phyloP scores from a whole-genome alignment of 495 filamentous ascomycete species.

The Talaromyces proteolyticus region DNA sequence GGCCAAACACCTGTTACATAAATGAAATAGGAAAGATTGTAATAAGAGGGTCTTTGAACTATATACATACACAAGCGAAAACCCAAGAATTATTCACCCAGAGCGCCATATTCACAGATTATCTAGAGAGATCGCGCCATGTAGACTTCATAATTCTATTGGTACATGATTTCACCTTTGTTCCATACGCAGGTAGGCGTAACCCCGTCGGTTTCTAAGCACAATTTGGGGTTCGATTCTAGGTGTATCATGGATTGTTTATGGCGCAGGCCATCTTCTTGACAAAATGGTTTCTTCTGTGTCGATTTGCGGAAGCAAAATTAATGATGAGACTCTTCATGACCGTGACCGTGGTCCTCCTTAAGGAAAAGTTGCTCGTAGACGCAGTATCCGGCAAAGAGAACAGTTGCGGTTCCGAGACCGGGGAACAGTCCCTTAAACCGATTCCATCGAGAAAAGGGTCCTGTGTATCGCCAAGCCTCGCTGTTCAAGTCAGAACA shows the following conservation, averaged over 20 bases:
- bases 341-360: conserved; percentile 53
- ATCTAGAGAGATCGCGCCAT: conserved; percentile 1
- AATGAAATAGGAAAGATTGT: too few relatives aligned
- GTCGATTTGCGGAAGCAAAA: not conserved
- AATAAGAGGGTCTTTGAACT: conserved; percentile 5
- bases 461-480: conserved; percentile 88
- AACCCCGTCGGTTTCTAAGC: not conserved
- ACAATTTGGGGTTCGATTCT: not conserved
- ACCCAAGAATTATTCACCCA: conserved; percentile 2
- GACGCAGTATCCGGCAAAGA: conserved; percentile 81
- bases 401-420: conserved; percentile 83
- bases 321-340: conserved; percentile 45
- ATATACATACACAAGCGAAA: conserved; percentile 7
- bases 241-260: not conserved
- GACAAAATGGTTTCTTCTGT: not conserved
- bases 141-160: not conserved
- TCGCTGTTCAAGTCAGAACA: conserved; percentile 51
- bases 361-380: conserved; percentile 84
- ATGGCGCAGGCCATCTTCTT: not conserved
- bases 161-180: not conserved
- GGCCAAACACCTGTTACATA: too few relatives aligned
- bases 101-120: conserved; percentile 7
- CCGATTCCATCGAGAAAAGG: conserved; percentile 81
- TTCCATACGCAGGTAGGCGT: not conserved
- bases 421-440: conserved; percentile 84